These are phyloP conservation scores for Fraxinus nigra DNA, from an alignment of 305 asterid species.

Conservation along the genomic window DNA sequence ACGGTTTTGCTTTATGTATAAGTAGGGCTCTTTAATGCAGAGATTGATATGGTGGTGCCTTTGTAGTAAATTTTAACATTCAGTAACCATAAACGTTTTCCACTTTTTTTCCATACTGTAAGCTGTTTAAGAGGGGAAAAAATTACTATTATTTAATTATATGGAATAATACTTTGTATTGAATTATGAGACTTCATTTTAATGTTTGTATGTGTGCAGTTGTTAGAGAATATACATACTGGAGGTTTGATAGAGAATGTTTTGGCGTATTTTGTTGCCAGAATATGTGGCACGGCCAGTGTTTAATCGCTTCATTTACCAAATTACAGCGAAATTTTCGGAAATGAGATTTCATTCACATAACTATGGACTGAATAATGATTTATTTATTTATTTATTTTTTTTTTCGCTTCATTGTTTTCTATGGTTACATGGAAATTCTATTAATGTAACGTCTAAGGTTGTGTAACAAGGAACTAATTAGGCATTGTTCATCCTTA, in stretches of 20 bases:
- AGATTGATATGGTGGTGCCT: background rate
- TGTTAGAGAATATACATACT: background rate
- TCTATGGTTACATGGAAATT: background rate
- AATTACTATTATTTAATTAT: background rate
- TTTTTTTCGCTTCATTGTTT: background rate
- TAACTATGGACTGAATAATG: background rate
- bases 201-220: background rate
- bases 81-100: background rate
- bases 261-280: background rate
- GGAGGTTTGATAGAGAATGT: background rate
- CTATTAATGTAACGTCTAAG: background rate
- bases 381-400: background rate
- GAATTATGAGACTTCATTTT: background rate
- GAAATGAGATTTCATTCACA: background rate
- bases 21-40: background rate
- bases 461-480: background rate
- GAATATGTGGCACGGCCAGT: background rate
- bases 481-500: background rate
- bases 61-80: background rate
- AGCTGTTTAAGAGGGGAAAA: background rate
- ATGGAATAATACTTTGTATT: background rate
- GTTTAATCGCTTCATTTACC: background rate
- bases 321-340: background rate
- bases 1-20: background rate
- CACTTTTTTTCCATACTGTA: background rate